A percentile compares a stretch with the other conserved stretches of the same genome.
Conservation (phyloP, 2,329 filamentous ascomycete genomes). For the Colletotrichum tabaci region DNA sequence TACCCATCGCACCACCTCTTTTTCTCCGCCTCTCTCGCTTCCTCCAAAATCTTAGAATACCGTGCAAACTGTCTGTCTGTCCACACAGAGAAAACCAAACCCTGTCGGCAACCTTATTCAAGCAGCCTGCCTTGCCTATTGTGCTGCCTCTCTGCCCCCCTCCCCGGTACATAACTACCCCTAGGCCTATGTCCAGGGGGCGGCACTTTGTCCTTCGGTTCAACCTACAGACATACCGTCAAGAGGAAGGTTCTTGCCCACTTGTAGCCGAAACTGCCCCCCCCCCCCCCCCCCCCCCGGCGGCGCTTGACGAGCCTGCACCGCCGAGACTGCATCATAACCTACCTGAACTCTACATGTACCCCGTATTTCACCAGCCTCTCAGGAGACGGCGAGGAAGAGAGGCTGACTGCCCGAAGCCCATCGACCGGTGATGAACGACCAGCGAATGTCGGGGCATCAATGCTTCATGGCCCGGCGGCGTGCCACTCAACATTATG, state of each 20-base stretch:
- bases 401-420: not conserved
- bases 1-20: not conserved
- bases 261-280: conserved; percentile 10
- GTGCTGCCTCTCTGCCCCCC: conserved; percentile 16
- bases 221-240: conserved; percentile 1
- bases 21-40: not conserved
- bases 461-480: not conserved
- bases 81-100: not conserved
- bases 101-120: conserved; percentile 26
- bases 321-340: not conserved
- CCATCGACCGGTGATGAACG: not conserved
- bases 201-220: not conserved
- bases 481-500: not conserved
- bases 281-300: conserved; percentile 4
- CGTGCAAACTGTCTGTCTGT: not conserved
- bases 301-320: conserved; percentile 17
- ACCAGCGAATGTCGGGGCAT: not conserved
- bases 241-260: conserved; percentile 11
- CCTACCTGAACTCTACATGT: conserved; percentile 5
- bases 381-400: not conserved
- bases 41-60: not conserved
- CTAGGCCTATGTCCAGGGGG: not conserved
- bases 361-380: not conserved
- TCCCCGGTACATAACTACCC: conserved; percentile 1
- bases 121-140: conserved; percentile 18